Evolutionary conservation across 441 rosid genomes (phyloP), one percentile per base, ranked within the genome.

Genomic region (Theobroma grandiflorum): DNA sequence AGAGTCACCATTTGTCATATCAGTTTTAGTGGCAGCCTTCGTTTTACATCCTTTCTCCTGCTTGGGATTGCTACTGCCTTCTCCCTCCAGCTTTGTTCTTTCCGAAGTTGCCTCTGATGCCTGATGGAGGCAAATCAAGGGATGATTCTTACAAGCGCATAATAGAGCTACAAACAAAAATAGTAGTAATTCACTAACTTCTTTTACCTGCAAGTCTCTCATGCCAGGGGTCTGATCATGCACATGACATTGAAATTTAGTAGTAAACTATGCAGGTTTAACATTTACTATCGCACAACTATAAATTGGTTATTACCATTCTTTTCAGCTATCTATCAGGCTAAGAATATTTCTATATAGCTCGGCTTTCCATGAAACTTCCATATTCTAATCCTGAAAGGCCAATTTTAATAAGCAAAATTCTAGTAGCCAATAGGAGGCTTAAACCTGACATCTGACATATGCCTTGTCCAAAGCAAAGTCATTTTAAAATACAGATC

Each of bases 91-190:
- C 52, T 15, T 53, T 62, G 47, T 61, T 35, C 45, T 65, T 11
- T 15, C 55, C n/a, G 22, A 53, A 31, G 57, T 47, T 59, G 77
- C 50, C 16, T 43, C 33, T 47, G 72, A 57, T 77, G 7, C 80
- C 86, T 81, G 66, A 42, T 58, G 31, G 2, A 31, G 18, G 35
- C 59, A 26, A 64, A 45, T 49, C 8, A 74, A 42, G 9, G 38
- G 18, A 68, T 15, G 38, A 43, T 0, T 18, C 16, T 42, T 59
- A 38, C 50, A 76, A 71, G 16, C 50, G 42, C 47, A 78, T 2
- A 53, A 66, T n/a, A 16, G 7, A 26, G 65, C 65, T 61, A 61
- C 6, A 12, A 38, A 38, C 3, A 20, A 16, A 65, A 65, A 4
- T 37, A 37, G 4, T 35, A 37, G 18, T 8, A 38, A 38, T 6